Base-by-base conservation (phyloP, 495 filamentous ascomycete genomes). In the Neurospora sp. region DNA sequence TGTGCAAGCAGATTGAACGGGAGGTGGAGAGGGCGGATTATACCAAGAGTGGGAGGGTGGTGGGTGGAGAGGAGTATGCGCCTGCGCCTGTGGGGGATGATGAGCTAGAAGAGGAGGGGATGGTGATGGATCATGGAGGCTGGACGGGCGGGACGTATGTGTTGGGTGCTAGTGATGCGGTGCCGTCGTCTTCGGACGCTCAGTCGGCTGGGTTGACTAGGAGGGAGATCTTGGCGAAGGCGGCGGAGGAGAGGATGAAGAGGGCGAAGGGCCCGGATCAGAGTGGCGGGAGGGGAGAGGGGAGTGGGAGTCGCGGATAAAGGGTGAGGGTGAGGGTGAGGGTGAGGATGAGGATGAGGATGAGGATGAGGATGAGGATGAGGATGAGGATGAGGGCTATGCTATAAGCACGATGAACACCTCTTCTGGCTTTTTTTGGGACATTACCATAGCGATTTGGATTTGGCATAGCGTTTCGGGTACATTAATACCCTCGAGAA, bases 61-160 rank as follows among this genome's bases (percentile, higher is more conserved):
- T 96, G 4, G 90, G 87, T 20, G 84, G 85, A 27, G 82, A 90
- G 73, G 93, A 91, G 79, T 94, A 92, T 82, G 88, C 90, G 74
- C 77, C 83, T 31, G 71, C 38, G 40, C 42, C 71, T 61, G 70
- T 22, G 44, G 27, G 27, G 61, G 70, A 71, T 3, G 75, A 70
- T 4, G 27, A 27, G 27, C 27, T 27, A 27, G 27, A 27, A 27
- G 27, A 27, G 27, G 27, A 27, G 27, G 27, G 27, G 27, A 27
- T 27, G 27, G 27, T 27, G 27, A 27, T 27, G 27, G 27, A 27
- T 82, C 89, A 92, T 80, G 90, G 90, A 17, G 93, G 93, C 1
- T 97, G 95, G 96, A 89, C 84, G 0, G 96, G 96, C 9, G 96
- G 95, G 3, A 89, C 91, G 82, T 97, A 92, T 83, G 91, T 93